Percentiles rank a stretch among this genome's conserved stretches.
Conservation (phyloP, 2,329 filamentous ascomycete species). For the Daldinia sp. region DNA sequence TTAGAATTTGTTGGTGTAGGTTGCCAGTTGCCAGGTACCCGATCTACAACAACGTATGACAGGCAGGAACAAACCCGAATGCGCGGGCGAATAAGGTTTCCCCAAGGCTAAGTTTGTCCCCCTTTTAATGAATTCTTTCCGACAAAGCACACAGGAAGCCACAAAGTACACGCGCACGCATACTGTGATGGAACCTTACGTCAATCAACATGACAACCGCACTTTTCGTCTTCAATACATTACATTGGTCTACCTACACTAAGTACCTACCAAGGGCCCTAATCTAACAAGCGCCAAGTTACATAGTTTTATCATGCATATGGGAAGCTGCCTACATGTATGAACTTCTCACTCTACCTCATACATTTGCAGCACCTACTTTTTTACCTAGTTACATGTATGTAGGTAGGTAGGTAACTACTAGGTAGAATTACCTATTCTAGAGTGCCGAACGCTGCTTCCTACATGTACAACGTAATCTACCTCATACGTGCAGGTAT, state of each 20-base stretch:
- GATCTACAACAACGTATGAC: constrained; percentile 41
- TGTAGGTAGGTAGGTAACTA: no score
- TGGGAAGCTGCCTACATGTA: constrained; percentile 1
- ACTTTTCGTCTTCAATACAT: constrained; percentile 30
- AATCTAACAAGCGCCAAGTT: not conserved
- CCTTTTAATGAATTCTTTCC: constrained; percentile 38
- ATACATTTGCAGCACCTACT: not conserved
- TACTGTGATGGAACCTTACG: constrained; percentile 39
- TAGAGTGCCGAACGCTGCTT: constrained; percentile 23
- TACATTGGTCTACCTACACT: not conserved
- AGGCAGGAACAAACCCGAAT: constrained; percentile 42
- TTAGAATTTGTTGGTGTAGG: constrained; percentile 12
- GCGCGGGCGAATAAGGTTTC: constrained; percentile 39
- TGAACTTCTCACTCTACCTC: not conserved
- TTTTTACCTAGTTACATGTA: not conserved
- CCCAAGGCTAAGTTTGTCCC: constrained; percentile 37
- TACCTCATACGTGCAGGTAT: constrained; percentile 6
- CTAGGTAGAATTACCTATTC: not conserved
- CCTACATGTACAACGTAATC: constrained; percentile 7
- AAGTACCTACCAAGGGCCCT: not conserved
- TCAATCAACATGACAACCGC: constrained; percentile 41
- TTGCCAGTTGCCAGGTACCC: constrained; percentile 42
- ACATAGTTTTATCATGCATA: not conserved
- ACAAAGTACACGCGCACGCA: constrained; percentile 11
- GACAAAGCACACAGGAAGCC: constrained; percentile 22